phyloP scores from a whole-genome alignment of 2,329 filamentous ascomycete genomes.

The Botryotinia globosa region DNA sequence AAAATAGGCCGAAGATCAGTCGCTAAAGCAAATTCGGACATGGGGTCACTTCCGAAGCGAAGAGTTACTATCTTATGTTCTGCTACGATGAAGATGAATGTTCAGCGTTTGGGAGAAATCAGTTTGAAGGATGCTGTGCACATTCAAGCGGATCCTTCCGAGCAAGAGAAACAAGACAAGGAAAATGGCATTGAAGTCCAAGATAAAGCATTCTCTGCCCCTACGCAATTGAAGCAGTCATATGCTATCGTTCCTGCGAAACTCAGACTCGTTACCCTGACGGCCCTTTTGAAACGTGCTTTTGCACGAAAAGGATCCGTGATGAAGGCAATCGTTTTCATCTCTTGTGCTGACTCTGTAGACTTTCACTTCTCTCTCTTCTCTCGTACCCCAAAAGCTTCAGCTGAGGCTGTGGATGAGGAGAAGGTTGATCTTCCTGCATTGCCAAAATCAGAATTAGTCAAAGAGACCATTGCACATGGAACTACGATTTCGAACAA shows the following conservation, averaged over 20 bases:
- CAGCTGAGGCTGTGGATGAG: constrained; percentile 40
- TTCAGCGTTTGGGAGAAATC: constrained; percentile 90
- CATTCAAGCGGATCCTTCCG: constrained; percentile 64
- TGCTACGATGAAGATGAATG: constrained; percentile 96
- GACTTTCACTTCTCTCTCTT: constrained; percentile 94
- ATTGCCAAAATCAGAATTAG: constrained; percentile 39
- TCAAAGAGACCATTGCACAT: constrained; percentile 61
- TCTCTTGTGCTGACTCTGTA: constrained; percentile 94
- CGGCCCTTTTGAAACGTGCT: constrained; percentile 78
- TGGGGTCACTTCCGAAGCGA: constrained; percentile 66
- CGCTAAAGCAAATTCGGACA: constrained; percentile 55
- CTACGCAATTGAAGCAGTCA: constrained; percentile 89
- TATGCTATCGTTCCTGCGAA: constrained; percentile 88
- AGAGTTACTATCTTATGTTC: constrained; percentile 90
- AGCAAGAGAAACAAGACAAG: constrained; percentile 50
- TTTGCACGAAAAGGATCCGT: constrained; percentile 87
- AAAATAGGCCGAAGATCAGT: constrained; percentile 68
- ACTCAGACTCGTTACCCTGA: constrained; percentile 81
- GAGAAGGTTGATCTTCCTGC: constrained; percentile 36
- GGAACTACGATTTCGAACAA: constrained; percentile 71
- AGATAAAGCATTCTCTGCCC: constrained; percentile 67
- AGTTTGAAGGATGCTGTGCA: constrained; percentile 90
- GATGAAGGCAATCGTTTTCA: constrained; percentile 96
- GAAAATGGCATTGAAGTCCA: constrained; percentile 46
- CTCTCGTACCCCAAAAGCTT: constrained; percentile 38